Base-by-base conservation (phyloP, 208 protist species). In the Sergeia podlipaevii region DNA sequence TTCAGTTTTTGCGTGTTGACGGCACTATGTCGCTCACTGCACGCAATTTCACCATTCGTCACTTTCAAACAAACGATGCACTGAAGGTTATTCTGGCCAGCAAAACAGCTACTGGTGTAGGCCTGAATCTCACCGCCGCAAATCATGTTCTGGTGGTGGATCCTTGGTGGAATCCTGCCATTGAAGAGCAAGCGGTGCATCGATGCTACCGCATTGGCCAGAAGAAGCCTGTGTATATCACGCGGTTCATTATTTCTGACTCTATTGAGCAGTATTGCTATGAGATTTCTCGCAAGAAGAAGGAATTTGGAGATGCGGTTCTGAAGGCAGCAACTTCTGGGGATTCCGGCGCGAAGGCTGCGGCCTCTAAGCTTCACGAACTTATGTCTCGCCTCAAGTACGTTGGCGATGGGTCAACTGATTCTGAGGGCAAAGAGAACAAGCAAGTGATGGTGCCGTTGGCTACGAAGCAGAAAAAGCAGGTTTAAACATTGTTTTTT, bases 61-160 rank as follows among this genome's bases (percentile, higher is more conserved):
- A 61, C 52, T 79, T 96, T 68, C 77, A 93, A 47, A 75, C 56
- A 15, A 81, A 44, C 48, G 45, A 67, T 1, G 57, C 68, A 39
- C 36, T 89, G 1, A 72, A 72, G 32, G 72, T 94, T 36, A 88
- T 98, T 24, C 69, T 99, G 28, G 93, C 97, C 6, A 98, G 94
- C 45, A 96, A 98, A 52, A 96, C 94, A 8, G 89, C 96, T 13
- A 98, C 96, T 15, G 98, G 97, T 41, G 88, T 98, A 23, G 98
- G 98, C 6, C 75, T 99, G 5, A 99, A 99, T 50, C 86, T 99
- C 11, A 98, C 95, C 1, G 87, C 77, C 5, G 98, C 98, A 3
- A 98, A 93, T 47, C 77, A 97, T 37, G 95, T 99, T 0, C 70
- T 98, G 23, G 65, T 99, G 0, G 81, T 97, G 43, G 96, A 98